Base-by-base conservation (phyloP, 148 eudicot genomes). In the Fallopia convolvulus region DNA sequence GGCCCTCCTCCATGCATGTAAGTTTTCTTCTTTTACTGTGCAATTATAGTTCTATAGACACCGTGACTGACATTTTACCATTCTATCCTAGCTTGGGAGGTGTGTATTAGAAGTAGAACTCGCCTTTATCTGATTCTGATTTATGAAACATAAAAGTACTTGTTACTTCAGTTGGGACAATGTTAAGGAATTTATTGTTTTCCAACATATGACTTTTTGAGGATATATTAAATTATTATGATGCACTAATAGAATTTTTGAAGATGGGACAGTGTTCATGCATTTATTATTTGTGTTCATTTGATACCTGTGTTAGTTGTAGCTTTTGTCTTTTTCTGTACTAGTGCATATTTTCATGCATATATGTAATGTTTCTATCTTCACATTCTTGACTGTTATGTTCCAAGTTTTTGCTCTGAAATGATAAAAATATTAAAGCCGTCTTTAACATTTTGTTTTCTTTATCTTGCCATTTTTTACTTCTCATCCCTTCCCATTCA, bases 1-100 rank as follows among this genome's bases (percentile, higher is more conserved):
- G 97, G 96, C 76, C 99, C 99, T 32, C 97, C 99, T 80, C 94
- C 97, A 49, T 92, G 97, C 96, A 92, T 94, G 97, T 92, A 89
- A 88, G 83, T 82, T 70, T 32, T 49, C 61, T 41, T 66, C 39
- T 74, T 68, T 50, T 84, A 58, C 11, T 52, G 20, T 77, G 44
- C 79, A 44, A 2, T 46, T 46, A 21, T 46, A 71, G 47, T 0
- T 40, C 48, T 71, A 30, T 44, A 71, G 3, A 44, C 23, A 44
- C 17, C 1, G 49, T 71, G 46, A 71, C 49, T 71, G 74, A 71
- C 48, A 21, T n/a, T 11, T 71, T 30, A 40, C 48, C 18, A 40
- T 71, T 32, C 17, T 71, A 13, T 6, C 23, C 74, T 71, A 36
- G 49, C 18, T 40, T 18, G 74, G 32, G 21, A 20, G 47, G 49